phyloP scores from a whole-genome alignment of 257 asterid genomes.

The Nicotiana benthamiana region DNA sequence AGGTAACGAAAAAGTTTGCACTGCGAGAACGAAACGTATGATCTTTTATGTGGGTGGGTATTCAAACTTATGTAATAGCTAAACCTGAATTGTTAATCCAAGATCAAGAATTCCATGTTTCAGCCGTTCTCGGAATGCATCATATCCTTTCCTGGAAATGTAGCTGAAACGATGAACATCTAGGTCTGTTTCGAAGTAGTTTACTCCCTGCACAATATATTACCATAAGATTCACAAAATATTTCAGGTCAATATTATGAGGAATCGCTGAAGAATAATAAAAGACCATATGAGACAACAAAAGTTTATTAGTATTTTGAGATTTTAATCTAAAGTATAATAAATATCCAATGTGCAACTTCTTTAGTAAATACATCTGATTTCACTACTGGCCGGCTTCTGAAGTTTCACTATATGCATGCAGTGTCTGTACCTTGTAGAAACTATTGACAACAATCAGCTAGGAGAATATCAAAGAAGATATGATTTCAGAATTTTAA shows the following conservation, averaged over 20 bases:
- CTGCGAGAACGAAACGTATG: neutral
- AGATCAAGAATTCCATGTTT: slow-evolving; percentile 71
- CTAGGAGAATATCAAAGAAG: neutral
- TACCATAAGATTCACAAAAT: neutral
- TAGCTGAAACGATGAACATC: slow-evolving; percentile 94
- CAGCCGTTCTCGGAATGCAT: slow-evolving; percentile 65
- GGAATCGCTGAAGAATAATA: too few relatives aligned
- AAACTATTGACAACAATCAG: neutral
- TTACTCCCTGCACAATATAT: slow-evolving; percentile 48
- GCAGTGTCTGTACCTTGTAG: neutral
- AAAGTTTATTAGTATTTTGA: neutral
- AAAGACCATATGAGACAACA: too few relatives aligned
- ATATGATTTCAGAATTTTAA: neutral
- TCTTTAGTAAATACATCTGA: neutral
- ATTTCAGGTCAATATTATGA: neutral
- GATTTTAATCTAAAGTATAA: neutral
- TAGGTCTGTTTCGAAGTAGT: slow-evolving; percentile 83
- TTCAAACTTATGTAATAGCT: too few relatives aligned
- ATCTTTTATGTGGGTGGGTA: neutral
- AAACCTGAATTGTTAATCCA: slow-evolving; percentile 90
- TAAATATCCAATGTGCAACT: neutral
- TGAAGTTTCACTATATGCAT: neutral
- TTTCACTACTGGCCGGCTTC: too few relatives aligned
- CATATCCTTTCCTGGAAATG: slow-evolving; percentile 76
- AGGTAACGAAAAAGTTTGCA: neutral